These are phyloP conservation scores for Tulasnella sp. DNA, from an alignment of 768 basidiomycete genomes.

Conservation along the genomic window DNA sequence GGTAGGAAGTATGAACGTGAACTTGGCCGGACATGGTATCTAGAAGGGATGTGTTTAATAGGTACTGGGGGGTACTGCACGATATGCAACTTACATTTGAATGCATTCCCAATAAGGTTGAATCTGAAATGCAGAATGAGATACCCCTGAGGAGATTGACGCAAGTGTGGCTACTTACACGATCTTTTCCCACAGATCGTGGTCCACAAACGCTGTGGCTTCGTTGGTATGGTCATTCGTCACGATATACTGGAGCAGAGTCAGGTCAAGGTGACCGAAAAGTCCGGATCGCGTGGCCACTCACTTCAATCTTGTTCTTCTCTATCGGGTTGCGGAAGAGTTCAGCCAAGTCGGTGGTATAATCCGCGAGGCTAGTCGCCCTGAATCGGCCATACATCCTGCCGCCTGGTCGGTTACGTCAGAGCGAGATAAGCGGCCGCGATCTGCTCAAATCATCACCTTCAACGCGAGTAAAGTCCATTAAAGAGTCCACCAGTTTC, in stretches of 20 bases:
- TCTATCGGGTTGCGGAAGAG: conserved; percentile 47
- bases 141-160: background rate
- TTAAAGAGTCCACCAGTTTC: conserved; percentile 47
- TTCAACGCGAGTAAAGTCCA: conserved; percentile 46
- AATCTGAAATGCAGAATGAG: conserved; percentile 35
- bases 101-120: conserved; percentile 47
- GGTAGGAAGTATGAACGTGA: conserved; percentile 42
- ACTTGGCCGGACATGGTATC: conserved; percentile 45
- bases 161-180: conserved; percentile 27
- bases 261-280: background rate
- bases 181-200: conserved; percentile 46
- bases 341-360: conserved; percentile 44
- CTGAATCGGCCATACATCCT: conserved; percentile 43
- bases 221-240: conserved; percentile 40
- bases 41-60: conserved; percentile 41
- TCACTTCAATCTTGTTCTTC: conserved; percentile 39
- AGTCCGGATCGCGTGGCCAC: background rate
- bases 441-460: conserved; percentile 32
- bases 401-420: conserved; percentile 13
- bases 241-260: conserved; percentile 39
- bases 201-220: conserved; percentile 43
- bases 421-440: background rate
- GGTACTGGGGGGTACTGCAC: conserved; percentile 38
- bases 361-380: conserved; percentile 43
- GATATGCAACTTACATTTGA: conserved; percentile 41